Conservation (phyloP, 75 land plant genomes). For the Azolla pinnata region DNA sequence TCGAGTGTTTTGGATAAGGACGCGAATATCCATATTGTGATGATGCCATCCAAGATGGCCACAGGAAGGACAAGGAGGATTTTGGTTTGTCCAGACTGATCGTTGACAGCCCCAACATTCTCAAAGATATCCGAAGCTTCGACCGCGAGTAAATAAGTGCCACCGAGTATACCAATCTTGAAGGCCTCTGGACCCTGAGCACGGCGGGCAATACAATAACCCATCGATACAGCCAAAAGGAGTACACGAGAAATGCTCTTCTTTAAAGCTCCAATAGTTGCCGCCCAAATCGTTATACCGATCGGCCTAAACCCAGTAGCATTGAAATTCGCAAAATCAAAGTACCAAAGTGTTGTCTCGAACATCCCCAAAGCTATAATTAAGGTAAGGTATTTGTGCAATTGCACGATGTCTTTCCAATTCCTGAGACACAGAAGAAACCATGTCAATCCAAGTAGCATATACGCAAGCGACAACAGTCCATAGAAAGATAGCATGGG, state of each 20-base stretch:
- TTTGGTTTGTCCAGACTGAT: constrained; percentile 26
- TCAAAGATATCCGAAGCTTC: constrained; percentile 40
- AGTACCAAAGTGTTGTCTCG: constrained; percentile 46
- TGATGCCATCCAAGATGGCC: constrained; percentile 37
- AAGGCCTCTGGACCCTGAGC: constrained; percentile 35
- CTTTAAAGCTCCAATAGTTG: constrained; percentile 39
- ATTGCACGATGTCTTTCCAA: constrained; percentile 38
- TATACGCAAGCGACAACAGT: constrained; percentile 38
- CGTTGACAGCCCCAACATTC: constrained; percentile 36
- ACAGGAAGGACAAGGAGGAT: constrained; percentile 40
- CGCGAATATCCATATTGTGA: constrained; percentile 41
- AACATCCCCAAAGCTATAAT: constrained; percentile 45
- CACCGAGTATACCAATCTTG: constrained; percentile 25
- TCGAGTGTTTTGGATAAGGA: constrained; percentile 38
- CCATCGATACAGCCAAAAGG: constrained; percentile 42
- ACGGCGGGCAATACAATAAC: constrained; percentile 41
- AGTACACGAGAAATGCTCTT: constrained; percentile 43
- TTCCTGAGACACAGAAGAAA: constrained; percentile 32
- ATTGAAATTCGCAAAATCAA: constrained; percentile 42
- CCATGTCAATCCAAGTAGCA: constrained; percentile 37
- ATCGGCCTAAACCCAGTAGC: constrained; percentile 36
- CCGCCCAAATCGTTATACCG: constrained; percentile 43
- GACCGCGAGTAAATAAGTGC: constrained; percentile 26
- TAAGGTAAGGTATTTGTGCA: constrained; percentile 35
- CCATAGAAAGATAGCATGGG: constrained; percentile 37